Percentiles rank a stretch among this genome's conserved stretches.
Conservation (phyloP, 768 basidiomycete species). For the Suillus decipiens region DNA sequence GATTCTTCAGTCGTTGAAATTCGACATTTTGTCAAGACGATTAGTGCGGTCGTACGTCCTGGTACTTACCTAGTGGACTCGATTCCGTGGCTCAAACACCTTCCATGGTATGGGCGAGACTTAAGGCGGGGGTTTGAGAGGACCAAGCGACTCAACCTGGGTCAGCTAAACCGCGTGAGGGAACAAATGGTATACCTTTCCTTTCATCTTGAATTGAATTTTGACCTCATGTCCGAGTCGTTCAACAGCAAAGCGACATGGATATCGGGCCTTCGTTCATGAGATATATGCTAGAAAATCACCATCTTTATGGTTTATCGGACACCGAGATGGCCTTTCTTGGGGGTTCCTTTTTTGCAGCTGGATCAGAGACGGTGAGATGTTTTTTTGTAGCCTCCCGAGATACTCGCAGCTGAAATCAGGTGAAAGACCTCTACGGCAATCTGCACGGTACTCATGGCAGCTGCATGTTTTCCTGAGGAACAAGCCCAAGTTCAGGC, state of each 20-base stretch:
- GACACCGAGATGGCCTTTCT: background rate
- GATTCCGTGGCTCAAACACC: background rate
- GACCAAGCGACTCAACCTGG: background rate
- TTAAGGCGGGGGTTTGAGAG: background rate
- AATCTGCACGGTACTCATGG: background rate
- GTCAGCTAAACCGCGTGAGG: background rate
- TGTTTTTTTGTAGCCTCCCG: background rate
- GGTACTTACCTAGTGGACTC: background rate
- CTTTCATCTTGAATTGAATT: background rate
- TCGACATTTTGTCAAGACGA: background rate
- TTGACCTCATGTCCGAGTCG: background rate
- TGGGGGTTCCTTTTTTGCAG: background rate
- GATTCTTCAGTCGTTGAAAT: background rate
- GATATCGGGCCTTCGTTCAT: background rate
- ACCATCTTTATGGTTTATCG: background rate
- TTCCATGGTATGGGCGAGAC: background rate
- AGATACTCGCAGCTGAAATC: background rate
- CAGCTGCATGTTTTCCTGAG: background rate
- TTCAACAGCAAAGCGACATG: background rate
- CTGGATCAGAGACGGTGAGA: background rate
- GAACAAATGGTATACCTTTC: background rate
- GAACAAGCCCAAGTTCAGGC: background rate
- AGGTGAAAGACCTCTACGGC: background rate
- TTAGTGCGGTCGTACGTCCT: background rate
- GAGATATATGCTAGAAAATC: background rate